Percentiles rank a stretch among this genome's conserved stretches.
Evolutionary conservation across 2,329 filamentous ascomycete genomes (phyloP).

Genomic region (Pyricularia pennisetigena): DNA sequence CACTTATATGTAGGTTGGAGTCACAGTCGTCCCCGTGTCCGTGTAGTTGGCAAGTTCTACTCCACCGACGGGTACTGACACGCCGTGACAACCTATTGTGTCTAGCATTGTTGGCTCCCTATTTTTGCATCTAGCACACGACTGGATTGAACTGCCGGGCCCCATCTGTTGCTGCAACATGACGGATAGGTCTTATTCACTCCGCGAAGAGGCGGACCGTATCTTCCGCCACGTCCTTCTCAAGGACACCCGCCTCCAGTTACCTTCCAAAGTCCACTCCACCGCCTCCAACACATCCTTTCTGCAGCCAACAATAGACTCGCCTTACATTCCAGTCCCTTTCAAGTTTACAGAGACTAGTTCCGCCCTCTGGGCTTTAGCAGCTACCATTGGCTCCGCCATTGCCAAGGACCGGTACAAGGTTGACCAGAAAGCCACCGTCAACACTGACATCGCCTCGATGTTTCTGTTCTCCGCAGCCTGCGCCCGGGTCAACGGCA

Average conservation of each 20-base stretch:
- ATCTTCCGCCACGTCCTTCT: constrained; percentile 1
- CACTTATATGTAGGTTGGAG: not conserved
- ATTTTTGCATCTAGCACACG: not conserved
- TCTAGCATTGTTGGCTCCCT: not conserved
- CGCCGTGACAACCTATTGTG: not conserved
- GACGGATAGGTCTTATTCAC: not conserved
- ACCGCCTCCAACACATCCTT: not conserved
- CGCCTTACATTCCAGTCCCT: constrained; percentile 14
- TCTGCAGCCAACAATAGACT: constrained; percentile 4
- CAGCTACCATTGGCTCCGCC: constrained; percentile 47
- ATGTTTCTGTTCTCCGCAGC: constrained; percentile 50
- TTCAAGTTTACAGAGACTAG: constrained; percentile 11
- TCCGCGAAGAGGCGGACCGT: constrained; percentile 1
- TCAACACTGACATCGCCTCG: constrained; percentile 42
- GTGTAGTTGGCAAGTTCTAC: not conserved
- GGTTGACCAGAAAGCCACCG: constrained; percentile 11
- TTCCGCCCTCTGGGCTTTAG: constrained; percentile 19
- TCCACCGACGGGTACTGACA: not conserved
- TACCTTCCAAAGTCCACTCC: not conserved
- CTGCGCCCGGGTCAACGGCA: constrained; percentile 42
- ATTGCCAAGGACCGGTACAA: constrained; percentile 39
- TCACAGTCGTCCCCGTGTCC: not conserved
- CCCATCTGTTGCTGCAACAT: not conserved
- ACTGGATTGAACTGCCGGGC: not conserved
- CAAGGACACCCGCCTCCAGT: not conserved